A percentile compares a stretch with the other conserved stretches of the same genome.
Evolutionary conservation across 73 alveolate genomes (phyloP).

Genomic region (Tetrahymena malaccensis): DNA sequence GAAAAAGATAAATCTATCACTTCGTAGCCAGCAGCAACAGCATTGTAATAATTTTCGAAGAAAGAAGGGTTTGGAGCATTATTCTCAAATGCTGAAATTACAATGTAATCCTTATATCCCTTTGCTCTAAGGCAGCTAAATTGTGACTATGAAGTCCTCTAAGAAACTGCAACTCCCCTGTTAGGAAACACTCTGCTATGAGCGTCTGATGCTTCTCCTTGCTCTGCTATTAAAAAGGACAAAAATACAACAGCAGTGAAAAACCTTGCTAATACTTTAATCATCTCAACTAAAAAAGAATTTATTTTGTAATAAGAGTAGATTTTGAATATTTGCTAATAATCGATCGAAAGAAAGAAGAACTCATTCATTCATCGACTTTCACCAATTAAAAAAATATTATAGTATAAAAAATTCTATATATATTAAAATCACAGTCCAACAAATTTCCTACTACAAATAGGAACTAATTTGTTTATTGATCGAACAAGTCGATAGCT

Average conservation of each 20-base stretch:
- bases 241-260: not conserved
- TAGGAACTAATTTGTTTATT: too few relatives aligned
- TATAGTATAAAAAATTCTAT: not conserved
- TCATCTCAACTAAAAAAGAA: not conserved
- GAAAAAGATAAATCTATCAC: not conserved
- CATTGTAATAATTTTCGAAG: not conserved
- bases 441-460: too few relatives aligned
- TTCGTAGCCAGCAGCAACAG: not conserved
- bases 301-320: not conserved
- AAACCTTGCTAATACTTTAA: not conserved
- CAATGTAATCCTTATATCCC: not conserved
- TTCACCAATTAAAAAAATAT: not conserved
- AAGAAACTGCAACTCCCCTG: not conserved
- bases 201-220: not conserved
- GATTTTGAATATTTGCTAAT: not conserved
- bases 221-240: not conserved
- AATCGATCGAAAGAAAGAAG: not conserved
- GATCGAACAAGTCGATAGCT: too few relatives aligned
- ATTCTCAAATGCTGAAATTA: not conserved
- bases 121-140: not conserved
- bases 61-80: not conserved
- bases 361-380: too few relatives aligned
- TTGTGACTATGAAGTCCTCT: not conserved
- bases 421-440: too few relatives aligned
- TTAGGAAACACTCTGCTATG: not conserved